Base-by-base conservation (phyloP, 2,329 filamentous ascomycete species). In the Neoarthrinium moseri region DNA sequence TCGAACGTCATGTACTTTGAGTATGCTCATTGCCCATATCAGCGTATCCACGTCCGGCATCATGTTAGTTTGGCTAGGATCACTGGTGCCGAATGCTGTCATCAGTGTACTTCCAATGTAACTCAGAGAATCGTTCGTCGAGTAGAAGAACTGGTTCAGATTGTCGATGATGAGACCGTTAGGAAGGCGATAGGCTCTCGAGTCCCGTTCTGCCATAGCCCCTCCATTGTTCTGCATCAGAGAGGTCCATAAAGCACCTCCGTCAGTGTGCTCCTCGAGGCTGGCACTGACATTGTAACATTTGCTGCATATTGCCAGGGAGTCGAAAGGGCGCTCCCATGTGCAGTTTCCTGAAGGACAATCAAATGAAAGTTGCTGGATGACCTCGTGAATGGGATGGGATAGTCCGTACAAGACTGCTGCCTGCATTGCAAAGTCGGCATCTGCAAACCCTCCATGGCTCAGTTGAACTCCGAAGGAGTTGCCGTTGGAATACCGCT, bases 231-330 rank as follows among this genome's bases (percentile, higher is more conserved):
- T 11, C 22, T 6, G n/a, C 35, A 22, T 22, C 26, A 38, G 22
- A 15, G 12, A 4, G 8, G 21, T 21, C 12, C 30, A 18, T 21
- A 38, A 10, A 12, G 18, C 6, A 12, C 32, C 2, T n/a, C 13
- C 6, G 18, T 38, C 24, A 10, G n/a, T 5, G 2, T 6, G 23
- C 24, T 20, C n/a, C 18, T 38, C 12, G 21, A 45, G 6, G 12
- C 13, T 6, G 13, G 34, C 11, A 38, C 11, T 1, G 12, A 40
- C 24, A 18, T 40, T n/a, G 17, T 20, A 11, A 20, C 43, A 45
- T 20, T 38, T 22, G 24, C 43, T 45, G n/a, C 23, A 39, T 6
- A 45, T 26, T 10, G 43, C 43, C 21, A 45, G 34, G 12, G 33
- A 45, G 17, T 39, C 36, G 20, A 39, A 15, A 13, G 42, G 42